phyloP scores from a whole-genome alignment of 352 stramenopile genomes.

The Phytophthora citrophthora region DNA sequence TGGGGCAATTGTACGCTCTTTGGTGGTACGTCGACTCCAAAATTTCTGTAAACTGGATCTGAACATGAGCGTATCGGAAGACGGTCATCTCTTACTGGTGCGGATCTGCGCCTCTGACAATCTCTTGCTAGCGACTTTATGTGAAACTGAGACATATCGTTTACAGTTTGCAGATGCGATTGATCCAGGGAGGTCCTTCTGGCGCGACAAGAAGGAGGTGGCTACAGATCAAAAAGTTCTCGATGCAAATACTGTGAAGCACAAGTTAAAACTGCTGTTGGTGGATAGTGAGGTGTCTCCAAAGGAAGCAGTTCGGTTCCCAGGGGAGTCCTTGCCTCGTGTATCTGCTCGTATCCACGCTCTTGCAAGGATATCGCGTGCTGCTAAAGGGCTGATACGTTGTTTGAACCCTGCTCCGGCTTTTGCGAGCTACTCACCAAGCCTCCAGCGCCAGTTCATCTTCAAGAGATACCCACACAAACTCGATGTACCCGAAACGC shows the following conservation, averaged over 20 bases:
- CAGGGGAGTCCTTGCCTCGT: conserved; percentile 42
- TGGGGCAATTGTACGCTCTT: conserved; percentile 60
- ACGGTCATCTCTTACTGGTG: conserved; percentile 53
- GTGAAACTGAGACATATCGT: conserved; percentile 51
- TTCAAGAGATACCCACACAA: conserved; percentile 67
- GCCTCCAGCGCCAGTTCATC: conserved; percentile 61
- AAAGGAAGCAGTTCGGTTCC: conserved; percentile 53
- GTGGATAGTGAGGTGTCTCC: conserved; percentile 35
- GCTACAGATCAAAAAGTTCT: conserved; percentile 52
- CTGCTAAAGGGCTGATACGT: conserved; percentile 22
- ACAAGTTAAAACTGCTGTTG: conserved; percentile 60
- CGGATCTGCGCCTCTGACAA: conserved; percentile 69
- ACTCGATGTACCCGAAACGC: conserved; percentile 49
- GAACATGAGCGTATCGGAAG: conserved; percentile 55
- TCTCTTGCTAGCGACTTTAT: conserved; percentile 64
- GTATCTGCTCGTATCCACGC: conserved; percentile 63
- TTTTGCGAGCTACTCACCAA: conserved; percentile 53
- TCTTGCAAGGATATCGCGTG: conserved; percentile 43
- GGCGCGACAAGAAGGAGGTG: conserved; percentile 52
- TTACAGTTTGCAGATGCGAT: conserved; percentile 64
- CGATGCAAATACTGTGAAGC: conserved; percentile 52
- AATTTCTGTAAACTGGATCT: conserved; percentile 61
- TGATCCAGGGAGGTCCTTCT: conserved; percentile 61
- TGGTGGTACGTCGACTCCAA: conserved; percentile 61
- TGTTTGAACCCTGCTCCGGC: conserved; percentile 36